Percentiles rank a stretch among this genome's conserved stretches.
These are phyloP conservation scores for Termitomyces sp. DNA, from an alignment of 768 basidiomycete species.

Conservation along the genomic window DNA sequence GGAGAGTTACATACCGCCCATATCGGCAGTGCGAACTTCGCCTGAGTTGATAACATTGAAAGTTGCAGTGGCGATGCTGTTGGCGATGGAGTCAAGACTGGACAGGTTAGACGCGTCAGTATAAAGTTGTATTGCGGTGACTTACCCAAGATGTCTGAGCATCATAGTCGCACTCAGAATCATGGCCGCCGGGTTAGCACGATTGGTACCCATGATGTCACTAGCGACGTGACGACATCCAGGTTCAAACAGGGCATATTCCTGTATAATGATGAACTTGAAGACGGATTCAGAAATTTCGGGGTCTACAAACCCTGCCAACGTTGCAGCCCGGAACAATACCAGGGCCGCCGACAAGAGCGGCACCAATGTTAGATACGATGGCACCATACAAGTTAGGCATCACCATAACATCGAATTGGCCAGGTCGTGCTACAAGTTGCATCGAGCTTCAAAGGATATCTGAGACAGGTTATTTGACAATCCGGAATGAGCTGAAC, in stretches of 20 bases:
- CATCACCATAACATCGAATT: constrained; percentile 99
- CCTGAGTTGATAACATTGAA: constrained; percentile 89
- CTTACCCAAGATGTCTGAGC: constrained; percentile 91
- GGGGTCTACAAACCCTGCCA: constrained; percentile 59
- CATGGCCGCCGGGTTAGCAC: constrained; percentile 96
- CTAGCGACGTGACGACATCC: constrained; percentile 94
- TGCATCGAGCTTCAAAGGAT: constrained; percentile 81
- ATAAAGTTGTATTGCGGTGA: constrained; percentile 1
- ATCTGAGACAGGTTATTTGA: constrained; percentile 1
- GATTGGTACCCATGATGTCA: constrained; percentile 95
- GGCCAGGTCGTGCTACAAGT: constrained; percentile 89
- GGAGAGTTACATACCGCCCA: constrained; percentile 67
- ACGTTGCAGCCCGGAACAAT: constrained; percentile 98
- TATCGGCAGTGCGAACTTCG: constrained; percentile 88
- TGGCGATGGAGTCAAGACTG: constrained; percentile 89
- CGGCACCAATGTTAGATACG: constrained; percentile 97
- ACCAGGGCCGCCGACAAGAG: constrained; percentile 96
- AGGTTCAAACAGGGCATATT: constrained; percentile 97
- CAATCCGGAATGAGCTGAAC: constrained; percentile 15
- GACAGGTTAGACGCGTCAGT: constrained; percentile 17
- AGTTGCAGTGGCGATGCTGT: constrained; percentile 86
- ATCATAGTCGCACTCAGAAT: constrained; percentile 97
- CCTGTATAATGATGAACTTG: constrained; percentile 35
- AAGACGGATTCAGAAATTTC: neutral
- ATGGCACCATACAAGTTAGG: constrained; percentile 97